A percentile compares a stretch with the other conserved stretches of the same genome.
Evolutionary conservation across 208 protist genomes (phyloP).

Genomic region (Leishmania guyanensis): DNA sequence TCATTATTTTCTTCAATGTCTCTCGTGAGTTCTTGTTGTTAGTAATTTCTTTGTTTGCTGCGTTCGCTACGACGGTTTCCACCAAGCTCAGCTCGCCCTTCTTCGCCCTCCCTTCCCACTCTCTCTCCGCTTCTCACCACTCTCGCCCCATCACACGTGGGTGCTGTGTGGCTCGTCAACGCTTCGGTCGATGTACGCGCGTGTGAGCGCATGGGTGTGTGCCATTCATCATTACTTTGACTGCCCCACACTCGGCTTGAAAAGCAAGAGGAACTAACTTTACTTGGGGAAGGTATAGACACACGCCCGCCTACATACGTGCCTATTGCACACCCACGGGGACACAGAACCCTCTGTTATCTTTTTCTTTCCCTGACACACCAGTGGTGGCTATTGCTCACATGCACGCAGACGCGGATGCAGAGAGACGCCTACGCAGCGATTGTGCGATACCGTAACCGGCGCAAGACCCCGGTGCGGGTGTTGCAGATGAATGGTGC

Average conservation of each 20-base stretch:
- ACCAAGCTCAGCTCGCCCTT: not conserved
- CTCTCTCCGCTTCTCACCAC: not conserved
- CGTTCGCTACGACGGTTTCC: not conserved
- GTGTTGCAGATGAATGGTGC: constrained; percentile 75
- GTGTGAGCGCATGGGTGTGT: not conserved
- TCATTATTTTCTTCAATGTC: not conserved
- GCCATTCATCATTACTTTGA: not conserved
- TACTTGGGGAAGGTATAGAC: not conserved
- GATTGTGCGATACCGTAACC: constrained; percentile 58
- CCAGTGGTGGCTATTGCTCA: not conserved
- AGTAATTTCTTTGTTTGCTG: not conserved
- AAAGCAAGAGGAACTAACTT: not conserved
- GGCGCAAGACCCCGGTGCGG: constrained; percentile 53
- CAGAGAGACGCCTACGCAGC: constrained; percentile 79
- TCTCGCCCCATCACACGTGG: not conserved
- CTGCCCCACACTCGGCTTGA: not conserved
- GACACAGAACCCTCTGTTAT: constrained; percentile 6
- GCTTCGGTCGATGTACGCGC: not conserved
- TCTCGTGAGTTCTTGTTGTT: not conserved
- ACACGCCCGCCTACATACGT: not conserved
- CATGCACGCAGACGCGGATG: constrained; percentile 35
- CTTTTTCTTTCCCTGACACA: not conserved
- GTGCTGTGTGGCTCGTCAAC: not conserved
- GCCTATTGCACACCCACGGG: not conserved
- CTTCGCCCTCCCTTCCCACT: not conserved